Conservation (phyloP, 805 yeast species). For the Suhomyces sp. region DNA sequence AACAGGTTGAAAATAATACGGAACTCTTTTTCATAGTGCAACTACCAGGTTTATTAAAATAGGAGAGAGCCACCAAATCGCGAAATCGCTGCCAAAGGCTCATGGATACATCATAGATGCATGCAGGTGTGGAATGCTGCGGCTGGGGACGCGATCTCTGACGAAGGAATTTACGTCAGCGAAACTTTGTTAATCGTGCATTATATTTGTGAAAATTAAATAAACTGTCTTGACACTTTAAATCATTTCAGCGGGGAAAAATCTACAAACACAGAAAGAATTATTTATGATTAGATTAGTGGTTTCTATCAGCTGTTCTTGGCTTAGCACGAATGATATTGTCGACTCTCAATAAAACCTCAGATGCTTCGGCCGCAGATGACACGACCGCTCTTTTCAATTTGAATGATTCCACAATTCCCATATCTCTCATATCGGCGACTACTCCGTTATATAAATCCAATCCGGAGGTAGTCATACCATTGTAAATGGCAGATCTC, state of each 20-base stretch:
- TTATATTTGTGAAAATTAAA: background rate
- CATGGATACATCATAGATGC: background rate
- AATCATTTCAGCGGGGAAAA: background rate
- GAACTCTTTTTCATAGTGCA: background rate
- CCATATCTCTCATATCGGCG: slow-evolving; percentile 92
- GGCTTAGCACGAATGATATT: slow-evolving; percentile 97
- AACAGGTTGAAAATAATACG: background rate
- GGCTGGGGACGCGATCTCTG: background rate
- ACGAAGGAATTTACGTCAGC: background rate
- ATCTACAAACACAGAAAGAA: background rate
- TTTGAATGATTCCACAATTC: slow-evolving; percentile 89
- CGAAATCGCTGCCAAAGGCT: background rate
- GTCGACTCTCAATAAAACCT: slow-evolving; percentile 91
- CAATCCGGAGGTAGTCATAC: slow-evolving; percentile 87
- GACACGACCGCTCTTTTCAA: slow-evolving; percentile 91
- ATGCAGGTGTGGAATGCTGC: background rate
- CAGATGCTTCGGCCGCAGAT: slow-evolving; percentile 98
- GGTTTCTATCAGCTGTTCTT: slow-evolving; percentile 87
- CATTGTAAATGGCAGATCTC: slow-evolving; percentile 87
- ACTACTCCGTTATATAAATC: slow-evolving; percentile 80
- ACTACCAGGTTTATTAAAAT: background rate
- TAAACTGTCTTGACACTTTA: background rate
- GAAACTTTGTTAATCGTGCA: background rate
- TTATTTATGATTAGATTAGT: slow-evolving; percentile 11
- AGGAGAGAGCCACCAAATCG: background rate